Evolutionary conservation across 495 filamentous ascomycete species (phyloP).

Genomic region (Darksidea phi): DNA sequence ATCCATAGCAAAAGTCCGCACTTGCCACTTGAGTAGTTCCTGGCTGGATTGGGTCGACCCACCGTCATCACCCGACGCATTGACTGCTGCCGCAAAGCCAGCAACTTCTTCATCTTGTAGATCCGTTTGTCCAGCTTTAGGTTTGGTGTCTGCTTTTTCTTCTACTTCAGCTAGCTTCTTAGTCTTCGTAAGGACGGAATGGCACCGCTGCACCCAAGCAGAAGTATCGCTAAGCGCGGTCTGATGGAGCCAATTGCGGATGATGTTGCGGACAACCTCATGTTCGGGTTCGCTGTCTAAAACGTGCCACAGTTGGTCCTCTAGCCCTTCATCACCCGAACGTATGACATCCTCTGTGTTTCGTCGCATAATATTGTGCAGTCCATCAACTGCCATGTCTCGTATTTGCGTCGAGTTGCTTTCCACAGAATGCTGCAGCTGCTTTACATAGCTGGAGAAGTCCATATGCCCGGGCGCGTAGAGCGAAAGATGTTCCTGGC

Average conservation of each 20-base stretch:
- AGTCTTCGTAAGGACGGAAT: constrained; percentile 85
- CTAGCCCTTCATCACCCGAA: constrained; percentile 70
- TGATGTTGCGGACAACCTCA: constrained; percentile 72
- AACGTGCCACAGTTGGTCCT: constrained; percentile 88
- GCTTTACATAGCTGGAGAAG: constrained; percentile 76
- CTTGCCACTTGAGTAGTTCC: constrained; percentile 92
- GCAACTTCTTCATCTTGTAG: constrained; percentile 95
- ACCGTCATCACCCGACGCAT: constrained; percentile 62
- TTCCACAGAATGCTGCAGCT: constrained; percentile 72
- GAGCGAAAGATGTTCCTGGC: constrained; percentile 85
- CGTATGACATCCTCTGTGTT: constrained; percentile 76
- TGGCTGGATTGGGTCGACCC: constrained; percentile 64
- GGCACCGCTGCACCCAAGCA: constrained; percentile 82
- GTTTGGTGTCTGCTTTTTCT: constrained; percentile 47
- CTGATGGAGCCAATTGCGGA: constrained; percentile 88
- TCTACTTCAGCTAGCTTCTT: constrained; percentile 58
- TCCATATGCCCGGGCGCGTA: constrained; percentile 87
- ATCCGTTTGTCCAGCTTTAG: constrained; percentile 62
- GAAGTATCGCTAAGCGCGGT: constrained; percentile 73
- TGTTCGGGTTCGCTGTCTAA: constrained; percentile 75
- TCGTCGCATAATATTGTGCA: constrained; percentile 93
- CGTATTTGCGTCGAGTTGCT: constrained; percentile 65
- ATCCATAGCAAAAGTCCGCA: constrained; percentile 89
- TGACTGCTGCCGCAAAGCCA: constrained; percentile 76
- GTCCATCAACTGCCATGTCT: constrained; percentile 78